These are phyloP conservation scores for Aureobasidium subglaciale DNA, from an alignment of 2,329 filamentous ascomycete species.

Conservation along the genomic window DNA sequence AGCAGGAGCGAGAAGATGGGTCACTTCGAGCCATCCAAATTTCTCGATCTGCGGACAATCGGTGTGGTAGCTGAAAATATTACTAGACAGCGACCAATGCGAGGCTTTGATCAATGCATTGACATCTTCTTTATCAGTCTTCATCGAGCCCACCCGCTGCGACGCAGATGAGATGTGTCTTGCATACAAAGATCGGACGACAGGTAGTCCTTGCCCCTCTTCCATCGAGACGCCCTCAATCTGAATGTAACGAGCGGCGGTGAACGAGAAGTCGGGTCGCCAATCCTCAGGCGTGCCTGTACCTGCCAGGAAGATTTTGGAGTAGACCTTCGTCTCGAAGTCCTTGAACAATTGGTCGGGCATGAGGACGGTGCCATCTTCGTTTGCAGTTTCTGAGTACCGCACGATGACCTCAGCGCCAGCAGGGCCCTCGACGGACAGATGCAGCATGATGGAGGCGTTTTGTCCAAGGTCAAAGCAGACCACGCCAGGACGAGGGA, in stretches of 20 bases:
- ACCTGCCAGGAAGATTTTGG: slow-evolving; percentile 31
- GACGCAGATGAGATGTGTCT: slow-evolving; percentile 36
- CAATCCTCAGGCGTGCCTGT: slow-evolving; percentile 27
- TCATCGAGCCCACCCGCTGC: slow-evolving; percentile 30
- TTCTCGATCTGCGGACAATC: slow-evolving; percentile 42
- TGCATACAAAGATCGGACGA: slow-evolving; percentile 30
- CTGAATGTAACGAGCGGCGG: slow-evolving; percentile 37
- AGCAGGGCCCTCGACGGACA: slow-evolving; percentile 24
- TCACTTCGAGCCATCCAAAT: slow-evolving; percentile 44
- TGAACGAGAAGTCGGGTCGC: slow-evolving; percentile 38
- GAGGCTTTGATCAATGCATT: slow-evolving; percentile 39
- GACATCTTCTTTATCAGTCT: slow-evolving; percentile 36
- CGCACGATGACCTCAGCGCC: slow-evolving; percentile 28
- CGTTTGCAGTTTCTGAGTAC: slow-evolving; percentile 27
- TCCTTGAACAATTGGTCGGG: slow-evolving; percentile 35
- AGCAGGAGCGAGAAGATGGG: slow-evolving; percentile 38
- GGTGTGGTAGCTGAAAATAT: slow-evolving; percentile 42
- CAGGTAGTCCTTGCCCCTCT: slow-evolving; percentile 24
- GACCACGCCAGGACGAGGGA: slow-evolving; percentile 22
- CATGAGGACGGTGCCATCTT: slow-evolving; percentile 33
- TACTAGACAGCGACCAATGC: slow-evolving; percentile 39
- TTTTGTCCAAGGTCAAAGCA: slow-evolving; percentile 31
- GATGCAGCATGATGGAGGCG: slow-evolving; percentile 28
- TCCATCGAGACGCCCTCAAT: slow-evolving; percentile 32
- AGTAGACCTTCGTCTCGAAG: slow-evolving; percentile 34